Base-by-base conservation (phyloP, 2,329 filamentous ascomycete species). In the Diaporthe amygdali region DNA sequence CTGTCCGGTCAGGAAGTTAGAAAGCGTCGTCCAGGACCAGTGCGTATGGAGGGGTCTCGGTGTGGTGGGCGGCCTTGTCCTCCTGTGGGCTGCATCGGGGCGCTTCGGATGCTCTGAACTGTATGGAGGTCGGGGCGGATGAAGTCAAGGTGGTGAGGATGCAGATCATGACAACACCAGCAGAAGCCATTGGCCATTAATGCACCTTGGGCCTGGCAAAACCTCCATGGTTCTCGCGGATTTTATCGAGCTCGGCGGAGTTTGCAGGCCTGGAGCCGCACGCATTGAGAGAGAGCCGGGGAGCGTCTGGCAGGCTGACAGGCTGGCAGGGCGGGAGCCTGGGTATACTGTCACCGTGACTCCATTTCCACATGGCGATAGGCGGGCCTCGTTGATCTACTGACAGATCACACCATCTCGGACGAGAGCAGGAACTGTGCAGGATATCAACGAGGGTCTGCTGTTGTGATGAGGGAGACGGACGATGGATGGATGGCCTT, bases 131-230 rank as follows among this genome's bases (percentile, higher is more conserved):
- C 59, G 59, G 37, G 59, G 59, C 59, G 44, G 59, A 32, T 64
- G 59, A 67, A 51, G 41, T 56, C 32, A 44, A 56, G 41, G 49
- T 41, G 30, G 66, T 14, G 22, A 39, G 41, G 20, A 27, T 59
- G 66, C 46, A 47, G 66, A 68, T 68, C 66, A 59, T 68, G 66
- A 59, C 66, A 37, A 20, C 25, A 68, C 59, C 44, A 32, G 54
- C 41, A 49, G 54, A 41, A 68, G 66, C 32, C 54, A 51, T 46
- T 27, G 52, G 30, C 44, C 34, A 59, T 68, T 59, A 27, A 59
- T 51, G 52, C 52, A 49, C 49, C 66, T 51, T 34, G 44, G 30
- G 59, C 37, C 44, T 49, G 59, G 44, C 52, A 32, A 27, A 46
- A 51, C 20, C 22, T 54, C 39, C 49, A 67, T 44, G 55, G 34